These are phyloP conservation scores for Fistulinella staudtii DNA, from an alignment of 1,284 basidiomycete genomes.

Conservation along the genomic window DNA sequence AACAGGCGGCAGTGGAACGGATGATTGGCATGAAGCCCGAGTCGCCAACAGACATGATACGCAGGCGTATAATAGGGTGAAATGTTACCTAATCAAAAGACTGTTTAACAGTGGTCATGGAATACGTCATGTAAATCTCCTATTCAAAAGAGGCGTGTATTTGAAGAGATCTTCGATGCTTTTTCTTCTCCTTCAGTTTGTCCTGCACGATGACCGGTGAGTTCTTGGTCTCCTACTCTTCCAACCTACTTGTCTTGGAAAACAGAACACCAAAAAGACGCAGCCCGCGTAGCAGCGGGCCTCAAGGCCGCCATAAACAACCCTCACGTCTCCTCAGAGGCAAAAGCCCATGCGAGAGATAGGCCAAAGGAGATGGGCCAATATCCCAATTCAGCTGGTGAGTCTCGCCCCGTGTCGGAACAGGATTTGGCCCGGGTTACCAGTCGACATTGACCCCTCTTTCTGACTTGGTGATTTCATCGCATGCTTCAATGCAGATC, in stretches of 20 bases:
- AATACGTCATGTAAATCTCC: too few relatives aligned
- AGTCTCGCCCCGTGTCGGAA: not conserved
- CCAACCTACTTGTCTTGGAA: not conserved
- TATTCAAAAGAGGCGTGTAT: too few relatives aligned
- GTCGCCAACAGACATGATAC: slow-evolving; percentile 23
- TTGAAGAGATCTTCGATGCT: too few relatives aligned
- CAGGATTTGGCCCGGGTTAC: slow-evolving; percentile 41
- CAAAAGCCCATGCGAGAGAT: slow-evolving; percentile 44
- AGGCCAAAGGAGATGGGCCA: slow-evolving; percentile 41
- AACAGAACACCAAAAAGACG: slow-evolving; percentile 34
- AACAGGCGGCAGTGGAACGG: slow-evolving; percentile 54
- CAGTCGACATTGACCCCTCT: slow-evolving; percentile 44
- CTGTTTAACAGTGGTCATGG: too few relatives aligned
- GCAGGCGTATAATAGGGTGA: slow-evolving; percentile 25
- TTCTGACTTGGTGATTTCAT: not conserved
- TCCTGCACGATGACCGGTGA: slow-evolving; percentile 23
- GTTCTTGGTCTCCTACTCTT: not conserved
- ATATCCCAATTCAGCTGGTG: slow-evolving; percentile 12
- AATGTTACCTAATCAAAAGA: slow-evolving; percentile 7
- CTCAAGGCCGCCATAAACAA: slow-evolving; percentile 54
- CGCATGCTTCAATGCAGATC: slow-evolving; percentile 29
- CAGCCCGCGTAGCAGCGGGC: slow-evolving; percentile 45
- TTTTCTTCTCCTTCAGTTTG: too few relatives aligned
- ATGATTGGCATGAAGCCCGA: slow-evolving; percentile 58
- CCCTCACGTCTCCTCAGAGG: slow-evolving; percentile 49